These are phyloP conservation scores for Galeopsis tetrahit DNA, from an alignment of 257 asterid species.

Conservation along the genomic window DNA sequence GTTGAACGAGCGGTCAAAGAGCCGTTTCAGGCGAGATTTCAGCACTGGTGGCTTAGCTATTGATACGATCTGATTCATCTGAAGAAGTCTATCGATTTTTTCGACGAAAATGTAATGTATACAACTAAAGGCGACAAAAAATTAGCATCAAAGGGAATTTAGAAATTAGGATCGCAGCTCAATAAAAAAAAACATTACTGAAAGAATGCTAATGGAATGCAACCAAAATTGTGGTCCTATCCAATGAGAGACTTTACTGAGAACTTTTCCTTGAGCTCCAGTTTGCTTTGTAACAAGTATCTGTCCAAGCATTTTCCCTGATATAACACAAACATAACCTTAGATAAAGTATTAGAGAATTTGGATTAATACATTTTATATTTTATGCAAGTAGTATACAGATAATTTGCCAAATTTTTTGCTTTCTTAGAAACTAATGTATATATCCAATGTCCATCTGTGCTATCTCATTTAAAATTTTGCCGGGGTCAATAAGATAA, in stretches of 20 bases:
- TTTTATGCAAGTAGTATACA: neutral
- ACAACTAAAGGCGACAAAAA: slow-evolving; percentile 15
- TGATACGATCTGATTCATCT: no score
- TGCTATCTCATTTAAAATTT: neutral
- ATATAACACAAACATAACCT: slow-evolving; percentile 37
- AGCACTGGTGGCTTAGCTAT: no score
- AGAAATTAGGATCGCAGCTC: neutral
- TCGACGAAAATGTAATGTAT: neutral
- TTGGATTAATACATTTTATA: slow-evolving; percentile 2
- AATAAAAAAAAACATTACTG: neutral
- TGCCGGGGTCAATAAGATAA: no score
- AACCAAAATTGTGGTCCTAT: neutral
- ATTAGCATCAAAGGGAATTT: neutral
- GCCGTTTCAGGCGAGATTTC: no score
- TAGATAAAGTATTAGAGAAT: slow-evolving; percentile 10
- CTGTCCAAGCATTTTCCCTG: slow-evolving; percentile 97
- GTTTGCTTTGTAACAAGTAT: slow-evolving; percentile 96
- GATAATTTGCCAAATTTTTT: neutral
- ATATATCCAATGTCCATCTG: neutral
- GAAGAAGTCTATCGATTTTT: no score
- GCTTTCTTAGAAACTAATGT: slow-evolving; percentile 18
- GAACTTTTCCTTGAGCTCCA: slow-evolving; percentile 94
- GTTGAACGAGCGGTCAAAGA: no score
- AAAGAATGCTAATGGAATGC: slow-evolving; percentile 17
- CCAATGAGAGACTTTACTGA: slow-evolving; percentile 78